These are phyloP conservation scores for Nakazawaea molendinolei DNA, from an alignment of 805 yeast genomes.

Conservation along the genomic window DNA sequence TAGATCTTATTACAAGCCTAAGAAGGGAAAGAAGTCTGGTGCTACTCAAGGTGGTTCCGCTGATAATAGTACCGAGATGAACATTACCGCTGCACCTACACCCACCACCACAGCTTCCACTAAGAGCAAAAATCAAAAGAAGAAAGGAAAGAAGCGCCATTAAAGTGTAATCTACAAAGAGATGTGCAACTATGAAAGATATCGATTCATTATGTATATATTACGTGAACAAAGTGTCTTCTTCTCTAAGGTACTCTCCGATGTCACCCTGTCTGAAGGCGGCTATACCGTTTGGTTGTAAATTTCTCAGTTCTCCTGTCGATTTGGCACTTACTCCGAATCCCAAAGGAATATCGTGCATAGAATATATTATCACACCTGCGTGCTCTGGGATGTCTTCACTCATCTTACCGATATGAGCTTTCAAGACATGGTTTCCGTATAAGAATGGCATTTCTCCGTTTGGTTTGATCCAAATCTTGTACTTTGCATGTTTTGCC, in stretches of 20 bases:
- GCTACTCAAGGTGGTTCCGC: conserved; percentile 59
- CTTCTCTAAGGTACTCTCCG: conserved; percentile 97
- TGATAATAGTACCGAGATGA: conserved; percentile 38
- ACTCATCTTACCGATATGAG: conserved; percentile 93
- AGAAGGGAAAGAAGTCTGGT: conserved; percentile 54
- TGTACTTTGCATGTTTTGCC: conserved; percentile 84
- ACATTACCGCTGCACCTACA: conserved; percentile 18
- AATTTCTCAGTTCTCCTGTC: conserved; percentile 76
- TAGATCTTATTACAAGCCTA: conserved; percentile 76
- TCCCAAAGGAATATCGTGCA: conserved; percentile 90
- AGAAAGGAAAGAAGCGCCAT: conserved; percentile 20
- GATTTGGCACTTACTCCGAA: conserved; percentile 94
- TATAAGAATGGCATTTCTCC: conserved; percentile 98
- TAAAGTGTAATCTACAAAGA: neutral
- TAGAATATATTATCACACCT: conserved; percentile 85
- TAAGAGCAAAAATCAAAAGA: conserved; percentile 16
- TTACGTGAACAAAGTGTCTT: conserved; percentile 87
- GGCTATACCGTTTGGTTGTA: conserved; percentile 91
- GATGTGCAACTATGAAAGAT: neutral
- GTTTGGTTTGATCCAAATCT: conserved; percentile 92
- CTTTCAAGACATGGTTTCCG: conserved; percentile 94
- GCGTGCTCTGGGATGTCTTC: conserved; percentile 98
- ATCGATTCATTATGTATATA: neutral
- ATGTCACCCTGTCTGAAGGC: conserved; percentile 97
- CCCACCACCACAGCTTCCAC: conserved; percentile 12